These are phyloP conservation scores for Citrus sinensis DNA, from an alignment of 345 rosid species.

Conservation along the genomic window DVS_A1.0 CM039161.1:6563501-6564000, in stretches of 20 bases:
- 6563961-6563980: background rate
- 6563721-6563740: background rate
- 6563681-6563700: background rate
- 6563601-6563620: conserved; percentile 98
- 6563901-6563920: conserved; percentile 91
- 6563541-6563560: conserved; percentile 93
- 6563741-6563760: background rate
- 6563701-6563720: background rate
- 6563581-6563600: conserved; percentile 64
- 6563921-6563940: conserved; percentile 97
- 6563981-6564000: background rate
- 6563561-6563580: conserved; percentile 84
- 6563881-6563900: conserved; percentile 75
- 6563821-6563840: conserved; percentile 85
- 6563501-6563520: conserved; percentile 38
- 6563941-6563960: conserved; percentile 59
- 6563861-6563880: conserved; percentile 82
- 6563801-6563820: conserved; percentile 14
- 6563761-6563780: background rate
- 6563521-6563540: conserved; percentile 90
- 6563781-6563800: background rate
- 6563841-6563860: conserved; percentile 95
- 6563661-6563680: conserved; percentile 30
- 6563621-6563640: conserved; percentile 97
- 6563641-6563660: conserved; percentile 98